Base-by-base conservation (phyloP, 2,329 filamentous ascomycete genomes). In the Magnaporthales sp. region DNA sequence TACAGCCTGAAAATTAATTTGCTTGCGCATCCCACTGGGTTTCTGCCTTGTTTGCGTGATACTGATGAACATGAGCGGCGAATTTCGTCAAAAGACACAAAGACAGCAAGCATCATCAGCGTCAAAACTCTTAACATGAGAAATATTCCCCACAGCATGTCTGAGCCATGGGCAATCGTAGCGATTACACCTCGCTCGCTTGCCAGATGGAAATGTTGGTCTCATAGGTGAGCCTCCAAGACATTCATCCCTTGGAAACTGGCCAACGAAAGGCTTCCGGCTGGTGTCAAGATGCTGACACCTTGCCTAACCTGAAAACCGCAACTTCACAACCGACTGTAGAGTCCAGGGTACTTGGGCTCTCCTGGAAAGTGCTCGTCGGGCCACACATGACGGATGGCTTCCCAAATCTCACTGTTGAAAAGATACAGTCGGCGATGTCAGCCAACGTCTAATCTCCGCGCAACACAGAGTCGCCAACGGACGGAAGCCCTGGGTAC, bases 331-430 rank as follows among this genome's bases (percentile, higher is more conserved):
- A 97, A 80, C 71, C 91, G 87, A 77, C 91, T 93, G 79, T 97
- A 92, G 68, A 95, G 82, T 62, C 87, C 85, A 68, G 87, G 84
- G 67, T 79, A 72, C 27, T 86, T 85, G 72, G 88, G 84, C 73
- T 92, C 88, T 68, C 89, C 88, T 24, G 92, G 91, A 91, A 93
- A 96, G 72, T 90, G 86, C 56, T 86, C 89, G 72, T 96, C 92
- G 1, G 95, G 95, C 95, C 95, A 99, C 70, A 99, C 90, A 70
- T 90, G 83, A 68, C 90, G 88, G 75, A 99, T 88, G 29, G 93
- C 94, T 79, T 98, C 94, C 92, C 93, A 97, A 69, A 98, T 94
- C 77, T 96, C 91, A 69, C 91, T 92, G 71, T 71, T 67, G 68
- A 31, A 70, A 69, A 70, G 71, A 66, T 4, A 22, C 26, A 26